These are phyloP conservation scores for Ceratocystis cubensis DNA, from an alignment of 2,329 filamentous ascomycete genomes.

Conservation along the genomic window DNA sequence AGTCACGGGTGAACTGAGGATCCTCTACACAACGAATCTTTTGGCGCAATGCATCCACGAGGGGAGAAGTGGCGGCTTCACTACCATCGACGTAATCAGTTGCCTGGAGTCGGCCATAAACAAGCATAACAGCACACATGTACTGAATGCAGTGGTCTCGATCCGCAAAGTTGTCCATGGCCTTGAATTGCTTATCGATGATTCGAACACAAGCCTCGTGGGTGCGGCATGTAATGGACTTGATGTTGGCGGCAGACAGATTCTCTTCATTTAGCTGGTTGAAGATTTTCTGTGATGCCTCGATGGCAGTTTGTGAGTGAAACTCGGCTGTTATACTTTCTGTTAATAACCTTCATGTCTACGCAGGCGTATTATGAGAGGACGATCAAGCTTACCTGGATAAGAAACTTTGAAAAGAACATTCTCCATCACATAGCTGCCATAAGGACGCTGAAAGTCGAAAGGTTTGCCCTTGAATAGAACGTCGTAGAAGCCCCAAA, in stretches of 20 bases:
- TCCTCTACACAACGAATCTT: slow-evolving; percentile 96
- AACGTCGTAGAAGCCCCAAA: slow-evolving; percentile 98
- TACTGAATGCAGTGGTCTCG: slow-evolving; percentile 99
- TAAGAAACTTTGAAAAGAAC: slow-evolving; percentile 99
- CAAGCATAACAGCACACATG: slow-evolving; percentile 95
- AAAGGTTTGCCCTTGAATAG: slow-evolving; percentile 94
- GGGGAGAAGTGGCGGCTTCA: slow-evolving; percentile 78
- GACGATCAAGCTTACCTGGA: slow-evolving; percentile 50
- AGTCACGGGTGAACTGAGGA: slow-evolving; percentile 84
- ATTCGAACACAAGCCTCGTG: slow-evolving; percentile 98
- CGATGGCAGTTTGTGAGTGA: slow-evolving; percentile 96
- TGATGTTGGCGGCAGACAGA: slow-evolving; percentile 89
- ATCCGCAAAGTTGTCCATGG: slow-evolving; percentile 99
- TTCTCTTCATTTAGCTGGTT: slow-evolving; percentile 68
- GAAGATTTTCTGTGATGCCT: slow-evolving; percentile 82
- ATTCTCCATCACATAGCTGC: slow-evolving; percentile 99
- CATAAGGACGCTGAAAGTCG: slow-evolving; percentile 88
- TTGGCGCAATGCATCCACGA: slow-evolving; percentile 83
- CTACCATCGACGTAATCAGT: slow-evolving; percentile 86
- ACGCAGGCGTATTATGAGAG: not conserved
- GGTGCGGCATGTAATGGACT: slow-evolving; percentile 82
- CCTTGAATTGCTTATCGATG: slow-evolving; percentile 99
- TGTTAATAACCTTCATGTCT: not conserved
- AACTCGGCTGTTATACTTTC: slow-evolving; percentile 55
- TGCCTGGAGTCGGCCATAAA: slow-evolving; percentile 84